Conservation (phyloP, 2,329 filamentous ascomycete species). For the Arthrobotrys megalospora region DNA sequence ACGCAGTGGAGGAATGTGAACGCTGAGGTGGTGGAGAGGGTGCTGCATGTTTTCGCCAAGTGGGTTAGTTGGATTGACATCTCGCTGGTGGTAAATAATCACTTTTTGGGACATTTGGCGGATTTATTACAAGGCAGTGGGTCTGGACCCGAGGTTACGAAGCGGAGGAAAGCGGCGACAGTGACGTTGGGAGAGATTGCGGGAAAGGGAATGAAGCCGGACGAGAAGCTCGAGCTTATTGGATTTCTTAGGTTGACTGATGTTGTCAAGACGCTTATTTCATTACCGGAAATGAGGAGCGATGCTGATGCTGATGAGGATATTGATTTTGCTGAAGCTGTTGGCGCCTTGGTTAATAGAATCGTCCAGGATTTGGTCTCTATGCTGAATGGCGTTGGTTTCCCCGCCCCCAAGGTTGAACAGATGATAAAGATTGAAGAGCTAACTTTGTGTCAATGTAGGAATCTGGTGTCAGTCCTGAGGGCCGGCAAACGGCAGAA, state of each 20-base stretch:
- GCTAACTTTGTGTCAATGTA: conserved; percentile 10
- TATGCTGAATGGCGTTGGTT: conserved; percentile 76
- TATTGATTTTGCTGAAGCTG: conserved; percentile 92
- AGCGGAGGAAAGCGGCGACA: conserved; percentile 89
- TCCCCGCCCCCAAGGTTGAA: conserved; percentile 7
- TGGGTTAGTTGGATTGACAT: conserved; percentile 99
- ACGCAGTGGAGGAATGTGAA: conserved; percentile 80
- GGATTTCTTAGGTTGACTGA: conserved; percentile 87
- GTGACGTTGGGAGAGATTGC: conserved; percentile 97
- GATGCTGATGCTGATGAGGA: conserved; percentile 89
- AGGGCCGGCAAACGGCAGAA: conserved; percentile 78
- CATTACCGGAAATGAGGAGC: conserved; percentile 80
- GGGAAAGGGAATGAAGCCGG: conserved; percentile 95
- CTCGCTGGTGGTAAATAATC: conserved; percentile 88
- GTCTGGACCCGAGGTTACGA: conserved; percentile 66
- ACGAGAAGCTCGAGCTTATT: conserved; percentile 95
- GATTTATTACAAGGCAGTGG: conserved; percentile 85
- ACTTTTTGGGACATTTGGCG: conserved; percentile 86
- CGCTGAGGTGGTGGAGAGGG: conserved; percentile 85
- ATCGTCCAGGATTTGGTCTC: conserved; percentile 88
- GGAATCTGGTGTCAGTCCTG: conserved; percentile 45
- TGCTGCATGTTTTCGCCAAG: conserved; percentile 90
- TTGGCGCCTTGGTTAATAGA: conserved; percentile 95
- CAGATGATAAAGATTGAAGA: not conserved
- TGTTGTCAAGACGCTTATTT: conserved; percentile 87